These are phyloP conservation scores for Balamuthia mandrillaris DNA, from an alignment of 208 protist genomes.

Conservation along the genomic window DNA sequence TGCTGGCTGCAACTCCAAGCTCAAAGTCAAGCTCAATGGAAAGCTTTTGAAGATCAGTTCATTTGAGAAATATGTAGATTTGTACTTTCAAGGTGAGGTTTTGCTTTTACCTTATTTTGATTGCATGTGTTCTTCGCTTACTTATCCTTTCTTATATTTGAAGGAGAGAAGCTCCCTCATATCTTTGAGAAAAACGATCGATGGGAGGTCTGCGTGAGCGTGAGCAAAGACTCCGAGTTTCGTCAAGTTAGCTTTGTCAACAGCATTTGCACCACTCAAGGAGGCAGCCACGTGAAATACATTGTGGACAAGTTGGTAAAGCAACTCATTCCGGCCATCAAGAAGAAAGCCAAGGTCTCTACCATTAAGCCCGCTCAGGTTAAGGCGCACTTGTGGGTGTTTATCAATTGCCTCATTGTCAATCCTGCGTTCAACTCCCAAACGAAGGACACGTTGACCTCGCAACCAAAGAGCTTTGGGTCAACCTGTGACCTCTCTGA, in stretches of 20 bases:
- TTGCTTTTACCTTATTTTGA: conserved; percentile 13
- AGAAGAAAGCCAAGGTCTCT: conserved; percentile 92
- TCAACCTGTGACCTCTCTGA: conserved; percentile 89
- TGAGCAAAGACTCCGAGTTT: conserved; percentile 83
- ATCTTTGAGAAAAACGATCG: conserved; percentile 77
- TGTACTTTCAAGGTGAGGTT: conserved; percentile 47
- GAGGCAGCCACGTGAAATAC: conserved; percentile 98
- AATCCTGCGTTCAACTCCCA: conserved; percentile 99
- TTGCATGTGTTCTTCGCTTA: background rate
- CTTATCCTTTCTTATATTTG: conserved; percentile 13
- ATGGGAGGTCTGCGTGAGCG: conserved; percentile 94
- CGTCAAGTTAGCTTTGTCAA: conserved; percentile 99
- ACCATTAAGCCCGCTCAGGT: conserved; percentile 86
- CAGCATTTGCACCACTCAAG: conserved; percentile 95
- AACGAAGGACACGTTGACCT: conserved; percentile 99
- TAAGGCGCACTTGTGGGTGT: conserved; percentile 96
- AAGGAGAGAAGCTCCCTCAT: background rate
- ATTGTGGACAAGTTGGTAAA: conserved; percentile 90
- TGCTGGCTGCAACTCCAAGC: conserved; percentile 88
- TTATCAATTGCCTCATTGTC: conserved; percentile 98
- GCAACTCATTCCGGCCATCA: conserved; percentile 73
- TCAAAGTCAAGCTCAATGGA: conserved; percentile 95
- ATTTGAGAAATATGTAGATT: conserved; percentile 96
- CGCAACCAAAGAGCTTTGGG: conserved; percentile 90
- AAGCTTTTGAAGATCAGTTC: conserved; percentile 82